A percentile compares a stretch with the other conserved stretches of the same genome.
phyloP scores from a whole-genome alignment of 2,329 filamentous ascomycete genomes.

The Penicillium brasilianum region DNA sequence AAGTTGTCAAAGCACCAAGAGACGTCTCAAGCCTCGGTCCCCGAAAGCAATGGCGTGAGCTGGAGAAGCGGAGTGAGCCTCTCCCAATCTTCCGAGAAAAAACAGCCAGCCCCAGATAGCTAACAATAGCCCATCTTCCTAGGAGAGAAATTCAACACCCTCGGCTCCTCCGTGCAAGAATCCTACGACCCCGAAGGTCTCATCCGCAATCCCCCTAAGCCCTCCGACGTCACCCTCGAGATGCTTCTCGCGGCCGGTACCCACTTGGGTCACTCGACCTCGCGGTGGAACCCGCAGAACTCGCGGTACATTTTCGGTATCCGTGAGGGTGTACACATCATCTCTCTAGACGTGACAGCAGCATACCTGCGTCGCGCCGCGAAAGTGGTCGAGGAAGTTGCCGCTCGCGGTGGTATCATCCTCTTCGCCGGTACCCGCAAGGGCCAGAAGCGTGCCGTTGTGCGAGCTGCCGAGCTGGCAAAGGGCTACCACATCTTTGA shows the following conservation, averaged over 20 bases:
- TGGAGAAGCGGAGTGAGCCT: conserved; percentile 33
- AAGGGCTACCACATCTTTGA: conserved; percentile 87
- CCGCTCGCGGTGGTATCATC: conserved; percentile 79
- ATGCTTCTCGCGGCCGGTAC: conserved; percentile 84
- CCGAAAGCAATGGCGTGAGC: conserved; percentile 20
- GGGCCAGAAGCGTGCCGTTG: conserved; percentile 80
- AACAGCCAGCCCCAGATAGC: neutral
- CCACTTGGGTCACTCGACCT: conserved; percentile 88
- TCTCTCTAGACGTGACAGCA: conserved; percentile 85
- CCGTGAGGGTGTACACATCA: conserved; percentile 87
- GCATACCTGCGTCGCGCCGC: conserved; percentile 89
- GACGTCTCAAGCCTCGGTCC: neutral
- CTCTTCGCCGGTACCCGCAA: conserved; percentile 87
- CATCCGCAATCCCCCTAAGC: conserved; percentile 72
- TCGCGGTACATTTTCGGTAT: conserved; percentile 93
- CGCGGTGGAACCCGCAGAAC: conserved; percentile 93
- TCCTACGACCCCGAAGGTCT: conserved; percentile 42
- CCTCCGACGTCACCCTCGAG: conserved; percentile 85
- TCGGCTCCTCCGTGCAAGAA: conserved; percentile 37
- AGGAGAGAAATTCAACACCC: conserved; percentile 40
- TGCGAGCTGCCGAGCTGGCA: conserved; percentile 77
- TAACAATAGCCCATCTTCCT: neutral
- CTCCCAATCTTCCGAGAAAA: neutral
- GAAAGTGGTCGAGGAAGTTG: conserved; percentile 87
- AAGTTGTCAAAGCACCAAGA: conserved; percentile 19